These are phyloP conservation scores for Digitaria exilis DNA, from an alignment of 202 grass and related monocot species.

Conservation along the genomic window DNA sequence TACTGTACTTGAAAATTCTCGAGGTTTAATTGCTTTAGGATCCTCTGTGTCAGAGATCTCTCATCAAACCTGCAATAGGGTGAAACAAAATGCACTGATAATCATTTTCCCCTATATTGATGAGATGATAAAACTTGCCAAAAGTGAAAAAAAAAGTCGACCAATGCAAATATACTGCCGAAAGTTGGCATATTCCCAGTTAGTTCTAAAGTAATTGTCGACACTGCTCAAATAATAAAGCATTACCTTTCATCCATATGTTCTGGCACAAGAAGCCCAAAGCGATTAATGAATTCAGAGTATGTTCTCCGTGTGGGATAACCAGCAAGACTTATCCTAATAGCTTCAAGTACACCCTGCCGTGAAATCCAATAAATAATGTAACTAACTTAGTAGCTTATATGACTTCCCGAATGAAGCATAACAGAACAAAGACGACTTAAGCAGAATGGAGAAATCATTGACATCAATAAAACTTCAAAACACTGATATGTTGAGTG, in stretches of 20 bases:
- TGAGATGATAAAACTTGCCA: background rate
- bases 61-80: slow-evolving; percentile 59
- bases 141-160: background rate
- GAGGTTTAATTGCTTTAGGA: slow-evolving; percentile 63
- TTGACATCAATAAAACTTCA: slow-evolving; percentile 1
- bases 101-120: slow-evolving; percentile 10
- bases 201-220: slow-evolving; percentile 3
- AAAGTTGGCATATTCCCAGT: slow-evolving; percentile 4
- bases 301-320: slow-evolving; percentile 88
- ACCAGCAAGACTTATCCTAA: slow-evolving; percentile 97
- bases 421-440: background rate
- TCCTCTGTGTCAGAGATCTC: slow-evolving; percentile 64
- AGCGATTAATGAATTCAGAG: slow-evolving; percentile 80
- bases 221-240: background rate
- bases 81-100: slow-evolving; percentile 17
- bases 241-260: slow-evolving; percentile 69
- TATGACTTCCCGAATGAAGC: background rate
- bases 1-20: slow-evolving; percentile 67
- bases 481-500: background rate
- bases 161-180: slow-evolving; percentile 12
- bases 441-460: slow-evolving; percentile 30
- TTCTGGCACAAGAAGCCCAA: slow-evolving; percentile 81
- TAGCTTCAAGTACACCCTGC: slow-evolving; percentile 91
- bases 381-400: slow-evolving; percentile 12
- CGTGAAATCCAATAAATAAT: slow-evolving; percentile 28